Percentiles rank a stretch among this genome's conserved stretches.
phyloP scores from a whole-genome alignment of 139 green algal genomes.

The Volvox africanus region DNA sequence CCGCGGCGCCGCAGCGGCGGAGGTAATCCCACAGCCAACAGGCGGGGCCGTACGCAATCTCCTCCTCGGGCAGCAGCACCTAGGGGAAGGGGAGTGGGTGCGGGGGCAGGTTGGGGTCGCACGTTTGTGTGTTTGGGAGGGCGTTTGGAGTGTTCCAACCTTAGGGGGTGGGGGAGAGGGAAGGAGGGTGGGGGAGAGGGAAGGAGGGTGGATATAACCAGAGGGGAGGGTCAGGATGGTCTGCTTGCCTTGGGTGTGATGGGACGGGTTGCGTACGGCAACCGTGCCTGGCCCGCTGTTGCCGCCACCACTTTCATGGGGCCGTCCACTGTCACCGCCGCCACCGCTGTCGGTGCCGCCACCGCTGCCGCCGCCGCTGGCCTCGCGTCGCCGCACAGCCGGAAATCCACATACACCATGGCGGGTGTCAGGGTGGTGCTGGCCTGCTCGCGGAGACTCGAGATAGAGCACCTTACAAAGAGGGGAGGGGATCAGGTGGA shows the following conservation, averaged over 20 bases:
- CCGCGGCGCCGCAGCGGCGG: conserved; percentile 79
- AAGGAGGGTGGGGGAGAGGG: neutral
- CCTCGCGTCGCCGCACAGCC: conserved; percentile 61
- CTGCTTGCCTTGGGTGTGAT: conserved; percentile 17
- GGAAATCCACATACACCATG: conserved; percentile 71
- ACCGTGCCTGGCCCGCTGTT: neutral
- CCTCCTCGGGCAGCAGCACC: conserved; percentile 80
- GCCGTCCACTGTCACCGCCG: neutral
- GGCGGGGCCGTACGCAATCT: conserved; percentile 95
- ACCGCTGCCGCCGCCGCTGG: neutral
- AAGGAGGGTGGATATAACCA: too few relatives aligned
- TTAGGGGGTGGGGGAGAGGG: neutral
- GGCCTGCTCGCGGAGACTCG: conserved; percentile 86
- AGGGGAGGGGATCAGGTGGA: too few relatives aligned
- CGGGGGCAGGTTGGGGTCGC: too few relatives aligned
- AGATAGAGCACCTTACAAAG: conserved; percentile 65
- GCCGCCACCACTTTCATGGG: neutral
- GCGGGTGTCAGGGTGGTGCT: conserved; percentile 26
- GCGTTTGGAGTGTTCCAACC: neutral
- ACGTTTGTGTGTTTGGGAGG: too few relatives aligned
- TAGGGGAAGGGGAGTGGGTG: neutral
- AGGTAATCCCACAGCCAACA: conserved; percentile 99
- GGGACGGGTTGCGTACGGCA: conserved; percentile 4
- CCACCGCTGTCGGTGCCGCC: conserved; percentile 1
- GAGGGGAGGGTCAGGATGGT: too few relatives aligned